These are phyloP conservation scores for Boletales sp. DNA, from an alignment of 768 basidiomycete genomes.

Conservation along the genomic window DNA sequence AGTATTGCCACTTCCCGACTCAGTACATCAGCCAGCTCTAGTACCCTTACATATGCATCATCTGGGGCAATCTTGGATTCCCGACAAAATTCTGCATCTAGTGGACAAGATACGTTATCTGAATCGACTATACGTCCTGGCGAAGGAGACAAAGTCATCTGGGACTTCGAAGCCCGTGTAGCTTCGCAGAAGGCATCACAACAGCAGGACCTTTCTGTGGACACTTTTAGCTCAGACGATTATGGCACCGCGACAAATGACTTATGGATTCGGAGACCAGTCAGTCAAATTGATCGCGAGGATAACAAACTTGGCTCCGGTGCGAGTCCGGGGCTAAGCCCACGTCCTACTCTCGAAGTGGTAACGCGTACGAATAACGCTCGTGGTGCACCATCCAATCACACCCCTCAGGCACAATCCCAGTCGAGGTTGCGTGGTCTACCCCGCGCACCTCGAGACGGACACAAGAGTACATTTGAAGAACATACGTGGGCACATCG, in stretches of 20 bases:
- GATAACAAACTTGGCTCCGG: constrained; percentile 11
- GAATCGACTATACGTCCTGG: constrained; percentile 34
- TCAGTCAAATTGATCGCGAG: constrained; percentile 26
- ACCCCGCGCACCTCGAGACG: constrained; percentile 28
- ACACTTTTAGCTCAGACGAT: constrained; percentile 24
- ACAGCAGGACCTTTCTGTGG: constrained; percentile 15
- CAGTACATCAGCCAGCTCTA: constrained; percentile 31
- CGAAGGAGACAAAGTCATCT: constrained; percentile 28
- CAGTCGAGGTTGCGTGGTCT: constrained; percentile 14
- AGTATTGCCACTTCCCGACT: constrained; percentile 47
- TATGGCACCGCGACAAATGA: constrained; percentile 28
- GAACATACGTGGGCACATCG: constrained; percentile 85
- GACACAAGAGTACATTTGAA: constrained; percentile 50
- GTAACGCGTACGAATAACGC: constrained; percentile 21
- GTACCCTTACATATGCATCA: constrained; percentile 22
- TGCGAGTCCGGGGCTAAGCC: constrained; percentile 15
- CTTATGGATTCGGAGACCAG: constrained; percentile 30
- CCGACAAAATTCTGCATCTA: constrained; percentile 24
- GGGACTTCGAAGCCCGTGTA: constrained; percentile 22
- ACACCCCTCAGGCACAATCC: constrained; percentile 16
- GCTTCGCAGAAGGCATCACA: constrained; percentile 16
- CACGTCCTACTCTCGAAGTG: constrained; percentile 31
- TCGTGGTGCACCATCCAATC: constrained; percentile 17
- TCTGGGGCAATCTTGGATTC: constrained; percentile 26
- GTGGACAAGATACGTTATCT: constrained; percentile 31